Evolutionary conservation across 169 alveolate genomes (phyloP).

Genomic region (Plasmodium coatneyi): DNA sequence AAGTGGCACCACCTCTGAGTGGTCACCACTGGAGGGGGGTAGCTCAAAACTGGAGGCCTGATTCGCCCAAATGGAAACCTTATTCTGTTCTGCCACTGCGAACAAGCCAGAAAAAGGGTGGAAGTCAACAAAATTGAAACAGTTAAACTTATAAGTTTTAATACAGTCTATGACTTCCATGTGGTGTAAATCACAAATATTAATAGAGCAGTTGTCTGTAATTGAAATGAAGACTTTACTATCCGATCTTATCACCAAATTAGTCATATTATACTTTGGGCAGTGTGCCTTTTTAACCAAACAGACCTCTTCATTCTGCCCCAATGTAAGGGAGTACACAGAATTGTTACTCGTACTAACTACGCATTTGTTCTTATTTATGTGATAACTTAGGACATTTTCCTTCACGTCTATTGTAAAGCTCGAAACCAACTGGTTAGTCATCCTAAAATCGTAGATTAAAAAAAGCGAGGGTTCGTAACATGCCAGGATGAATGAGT

Average conservation of each 20-base stretch:
- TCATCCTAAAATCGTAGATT: conserved; percentile 29
- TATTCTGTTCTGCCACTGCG: conserved; percentile 24
- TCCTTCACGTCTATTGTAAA: conserved; percentile 23
- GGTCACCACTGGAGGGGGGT: background rate
- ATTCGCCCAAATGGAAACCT: conserved; percentile 13
- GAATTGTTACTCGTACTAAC: conserved; percentile 15
- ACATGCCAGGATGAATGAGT: conserved; percentile 27
- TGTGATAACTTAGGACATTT: conserved; percentile 32
- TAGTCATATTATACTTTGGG: background rate
- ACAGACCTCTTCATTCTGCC: background rate
- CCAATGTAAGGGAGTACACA: background rate
- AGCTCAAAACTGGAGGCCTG: conserved; percentile 2
- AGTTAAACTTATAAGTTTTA: conserved; percentile 18
- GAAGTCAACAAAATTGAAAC: conserved; percentile 16
- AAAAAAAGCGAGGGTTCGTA: conserved; percentile 26
- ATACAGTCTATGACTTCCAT: conserved; percentile 9
- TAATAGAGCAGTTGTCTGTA: conserved; percentile 1
- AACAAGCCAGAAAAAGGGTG: conserved; percentile 21
- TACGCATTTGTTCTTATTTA: conserved; percentile 10
- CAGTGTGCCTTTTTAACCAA: background rate
- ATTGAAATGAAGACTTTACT: conserved; percentile 13
- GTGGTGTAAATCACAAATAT: conserved; percentile 11
- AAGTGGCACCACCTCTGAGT: background rate
- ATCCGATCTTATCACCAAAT: conserved; percentile 30
- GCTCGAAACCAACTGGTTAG: background rate